These are phyloP conservation scores for Gautieria morchelliformis DNA, from an alignment of 768 basidiomycete species.

Conservation along the genomic window DNA sequence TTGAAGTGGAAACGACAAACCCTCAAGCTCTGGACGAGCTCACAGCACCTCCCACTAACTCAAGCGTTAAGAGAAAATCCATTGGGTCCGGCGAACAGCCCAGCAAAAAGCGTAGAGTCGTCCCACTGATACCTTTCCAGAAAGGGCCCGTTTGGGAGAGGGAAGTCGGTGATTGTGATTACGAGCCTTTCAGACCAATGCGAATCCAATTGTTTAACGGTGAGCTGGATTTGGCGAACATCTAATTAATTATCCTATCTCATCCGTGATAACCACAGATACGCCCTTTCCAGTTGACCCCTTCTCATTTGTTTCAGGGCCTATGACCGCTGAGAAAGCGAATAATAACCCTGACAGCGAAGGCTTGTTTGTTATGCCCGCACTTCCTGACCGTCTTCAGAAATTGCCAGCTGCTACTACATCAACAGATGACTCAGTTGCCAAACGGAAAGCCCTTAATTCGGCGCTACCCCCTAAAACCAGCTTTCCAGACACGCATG, in stretches of 20 bases:
- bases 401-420: not conserved
- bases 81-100: slow-evolving; percentile 37
- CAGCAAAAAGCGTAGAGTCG: slow-evolving; percentile 61
- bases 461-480: slow-evolving; percentile 33
- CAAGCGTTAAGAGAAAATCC: slow-evolving; percentile 55
- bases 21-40: slow-evolving; percentile 7
- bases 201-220: slow-evolving; percentile 81
- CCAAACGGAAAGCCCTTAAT: slow-evolving; percentile 8
- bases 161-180: slow-evolving; percentile 52
- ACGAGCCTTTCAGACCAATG: slow-evolving; percentile 64
- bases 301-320: slow-evolving; percentile 57
- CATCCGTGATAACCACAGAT: slow-evolving; percentile 34
- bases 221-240: slow-evolving; percentile 18
- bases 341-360: not conserved
- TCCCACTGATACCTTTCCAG: slow-evolving; percentile 68
- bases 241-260: not conserved
- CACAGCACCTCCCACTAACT: slow-evolving; percentile 26
- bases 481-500: slow-evolving; percentile 57
- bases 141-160: slow-evolving; percentile 82
- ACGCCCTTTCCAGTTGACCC: slow-evolving; percentile 66
- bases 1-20: slow-evolving; percentile 25
- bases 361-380: slow-evolving; percentile 17
- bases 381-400: slow-evolving; percentile 18
- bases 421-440: slow-evolving; percentile 8
- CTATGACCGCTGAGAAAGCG: slow-evolving; percentile 17